A percentile compares a stretch with the other conserved stretches of the same genome.
Evolutionary conservation across 78 protist species (phyloP).

Genomic region (Andalucia godoyi): DNA sequence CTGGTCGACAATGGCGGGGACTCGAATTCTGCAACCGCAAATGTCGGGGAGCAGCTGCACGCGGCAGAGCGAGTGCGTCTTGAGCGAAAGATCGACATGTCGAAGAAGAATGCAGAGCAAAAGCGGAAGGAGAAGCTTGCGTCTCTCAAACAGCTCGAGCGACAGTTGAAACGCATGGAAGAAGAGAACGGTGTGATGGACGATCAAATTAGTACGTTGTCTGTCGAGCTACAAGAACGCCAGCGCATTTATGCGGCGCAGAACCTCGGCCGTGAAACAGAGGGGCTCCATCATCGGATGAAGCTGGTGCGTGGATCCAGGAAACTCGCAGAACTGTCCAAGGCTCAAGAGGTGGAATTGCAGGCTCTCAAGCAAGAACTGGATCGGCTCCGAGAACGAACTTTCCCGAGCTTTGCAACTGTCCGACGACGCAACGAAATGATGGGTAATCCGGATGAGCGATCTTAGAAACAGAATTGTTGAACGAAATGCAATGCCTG

Average conservation of each 20-base stretch:
- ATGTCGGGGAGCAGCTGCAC: constrained; percentile 12
- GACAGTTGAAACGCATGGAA: not conserved
- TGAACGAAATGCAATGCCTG: too few relatives aligned
- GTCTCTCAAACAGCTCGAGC: not conserved
- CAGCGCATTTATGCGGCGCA: not conserved
- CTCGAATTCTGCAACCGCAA: too few relatives aligned
- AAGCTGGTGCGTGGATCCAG: constrained; percentile 3
- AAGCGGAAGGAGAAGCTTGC: constrained; percentile 5
- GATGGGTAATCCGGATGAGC: not conserved
- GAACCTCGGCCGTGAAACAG: not conserved
- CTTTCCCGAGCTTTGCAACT: constrained; percentile 27
- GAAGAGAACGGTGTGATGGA: constrained; percentile 2
- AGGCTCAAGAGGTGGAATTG: constrained; percentile 25
- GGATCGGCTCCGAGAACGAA: constrained; percentile 20
- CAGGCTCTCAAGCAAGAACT: constrained; percentile 7
- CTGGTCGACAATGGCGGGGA: too few relatives aligned
- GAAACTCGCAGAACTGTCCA: constrained; percentile 10
- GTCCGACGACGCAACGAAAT: constrained; percentile 2
- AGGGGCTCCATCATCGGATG: constrained; percentile 12
- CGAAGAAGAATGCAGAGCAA: not conserved
- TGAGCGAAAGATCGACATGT: constrained; percentile 1
- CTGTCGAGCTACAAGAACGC: not conserved
- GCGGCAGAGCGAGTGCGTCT: constrained; percentile 1
- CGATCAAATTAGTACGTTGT: not conserved
- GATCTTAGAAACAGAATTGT: too few relatives aligned